Conservation (phyloP, 352 stramenopile species). For the Globisporangium cederbergense region DNA sequence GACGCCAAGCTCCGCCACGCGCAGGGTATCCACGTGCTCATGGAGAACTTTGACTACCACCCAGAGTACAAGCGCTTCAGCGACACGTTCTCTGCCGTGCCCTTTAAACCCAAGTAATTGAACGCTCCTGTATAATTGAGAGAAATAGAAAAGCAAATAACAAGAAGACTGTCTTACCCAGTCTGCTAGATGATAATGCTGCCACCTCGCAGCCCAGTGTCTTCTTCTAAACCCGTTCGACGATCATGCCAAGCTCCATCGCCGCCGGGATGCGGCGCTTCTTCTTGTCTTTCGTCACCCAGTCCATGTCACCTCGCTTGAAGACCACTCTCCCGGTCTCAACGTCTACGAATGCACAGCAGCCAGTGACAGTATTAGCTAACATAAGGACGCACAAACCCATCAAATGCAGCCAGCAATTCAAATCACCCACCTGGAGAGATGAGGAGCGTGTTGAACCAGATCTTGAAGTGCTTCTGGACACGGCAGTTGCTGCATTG, state of each 20-base stretch:
- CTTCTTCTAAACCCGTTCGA: conserved; percentile 10
- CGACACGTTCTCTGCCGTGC: conserved; percentile 82
- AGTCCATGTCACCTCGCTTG: conserved; percentile 57
- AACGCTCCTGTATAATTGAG: background rate
- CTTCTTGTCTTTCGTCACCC: conserved; percentile 60
- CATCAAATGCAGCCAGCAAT: conserved; percentile 4
- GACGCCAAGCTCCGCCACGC: conserved; percentile 83
- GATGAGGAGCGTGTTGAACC: conserved; percentile 67
- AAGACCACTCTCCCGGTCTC: conserved; percentile 35
- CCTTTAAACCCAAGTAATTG: conserved; percentile 62
- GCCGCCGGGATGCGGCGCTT: conserved; percentile 54
- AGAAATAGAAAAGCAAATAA: background rate
- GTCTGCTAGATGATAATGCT: background rate
- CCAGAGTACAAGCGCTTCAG: conserved; percentile 88
- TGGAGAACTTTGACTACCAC: conserved; percentile 89
- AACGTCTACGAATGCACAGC: conserved; percentile 22
- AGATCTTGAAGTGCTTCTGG: conserved; percentile 70
- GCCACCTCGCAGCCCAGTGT: background rate
- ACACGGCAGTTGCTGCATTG: conserved; percentile 34
- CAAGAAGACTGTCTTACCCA: background rate
- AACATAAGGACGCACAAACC: background rate
- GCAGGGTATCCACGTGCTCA: conserved; percentile 79
- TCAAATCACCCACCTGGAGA: conserved; percentile 18
- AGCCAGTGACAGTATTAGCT: background rate
- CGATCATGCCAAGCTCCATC: conserved; percentile 57